Percentiles rank a stretch among this genome's conserved stretches.
phyloP scores from a whole-genome alignment of 768 basidiomycete genomes.

The Sporobolomyces pararoseus region DNA sequence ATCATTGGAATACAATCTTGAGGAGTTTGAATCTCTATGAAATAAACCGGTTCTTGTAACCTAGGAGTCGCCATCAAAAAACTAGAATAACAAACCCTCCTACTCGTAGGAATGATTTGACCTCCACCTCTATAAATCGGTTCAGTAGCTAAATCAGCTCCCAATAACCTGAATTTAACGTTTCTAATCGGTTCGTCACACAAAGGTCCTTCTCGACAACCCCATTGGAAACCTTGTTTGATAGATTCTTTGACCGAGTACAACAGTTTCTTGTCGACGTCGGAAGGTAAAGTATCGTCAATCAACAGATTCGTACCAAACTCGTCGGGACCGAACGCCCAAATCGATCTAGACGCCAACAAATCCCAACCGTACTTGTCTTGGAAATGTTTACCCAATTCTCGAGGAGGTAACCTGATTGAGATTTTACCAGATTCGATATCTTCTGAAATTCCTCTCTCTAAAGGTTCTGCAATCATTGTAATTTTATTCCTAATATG shows the following conservation, averaged over 20 bases:
- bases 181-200: constrained; percentile 99
- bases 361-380: constrained; percentile 98
- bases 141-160: constrained; percentile 86
- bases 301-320: constrained; percentile 87
- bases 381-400: constrained; percentile 91
- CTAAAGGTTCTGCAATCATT: constrained; percentile 97
- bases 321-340: constrained; percentile 98
- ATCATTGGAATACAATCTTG: constrained; percentile 98
- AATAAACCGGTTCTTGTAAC: constrained; percentile 70
- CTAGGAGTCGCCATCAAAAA: constrained; percentile 77
- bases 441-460: constrained; percentile 91
- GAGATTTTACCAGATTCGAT: constrained; percentile 87
- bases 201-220: constrained; percentile 89
- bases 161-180: constrained; percentile 93
- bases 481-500: constrained; percentile 82
- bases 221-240: constrained; percentile 99
- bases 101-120: constrained; percentile 97
- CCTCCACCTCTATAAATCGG: constrained; percentile 97
- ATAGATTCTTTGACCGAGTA: constrained; percentile 87
- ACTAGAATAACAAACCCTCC: constrained; percentile 96
- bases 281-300: constrained; percentile 92
- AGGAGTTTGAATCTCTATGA: constrained; percentile 98
- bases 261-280: constrained; percentile 91
- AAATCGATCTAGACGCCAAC: constrained; percentile 93
- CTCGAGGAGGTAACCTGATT: constrained; percentile 92